Evolutionary conservation across 805 yeast species (phyloP), one percentile per base, ranked within the genome.

Genomic region (Metschnikowia colocasiae): DNA sequence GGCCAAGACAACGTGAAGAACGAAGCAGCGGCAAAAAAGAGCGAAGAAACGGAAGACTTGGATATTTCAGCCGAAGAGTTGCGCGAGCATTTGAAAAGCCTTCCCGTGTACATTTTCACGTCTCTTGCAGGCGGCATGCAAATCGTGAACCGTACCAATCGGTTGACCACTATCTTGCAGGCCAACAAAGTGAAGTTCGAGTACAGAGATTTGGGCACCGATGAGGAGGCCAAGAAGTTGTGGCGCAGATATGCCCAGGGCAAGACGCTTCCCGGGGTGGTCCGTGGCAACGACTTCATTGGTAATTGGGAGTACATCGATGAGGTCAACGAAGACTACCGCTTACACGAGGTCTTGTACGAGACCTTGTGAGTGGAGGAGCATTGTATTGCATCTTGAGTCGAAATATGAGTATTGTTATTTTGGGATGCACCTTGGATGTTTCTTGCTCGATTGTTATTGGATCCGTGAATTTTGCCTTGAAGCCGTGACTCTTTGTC

Each of bases 111-210:
- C 63, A 63, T 90, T 22, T 89, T 75, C 68, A 90, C 97, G 0
- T 91, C 97, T 0, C 71, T 89, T 37, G 92, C 96, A 0, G 95
- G 95, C 23, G 95, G 94, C 1, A 83, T 81, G 76, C 86, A 85
- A 62, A 80, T 91, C 64, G 79, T 83, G 53, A 78, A 84, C 13
- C 74, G 91, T 56, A 89, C 96, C 13, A 87, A 85, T 59, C 72
- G 95, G 47, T 66, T 91, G 48, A 78, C 78, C 10, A 84, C 89
- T 0, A 87, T 90, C 45, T 73, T 90, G 44, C 76, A 80, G 33
- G 95, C 91, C 3, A 86, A 89, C 62, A 76, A 81, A 40, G 69
- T 90, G 43, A 73, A 79, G 49, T 87, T 81, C 61, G 76, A 79
- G 26, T 77, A 80, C 60, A 80, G 86, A 48, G 97, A 90, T 61